Evolutionary conservation across 2,329 filamentous ascomycete genomes (phyloP).

Genomic region (Xenosphaeropsis pyriputrescens): DNA sequence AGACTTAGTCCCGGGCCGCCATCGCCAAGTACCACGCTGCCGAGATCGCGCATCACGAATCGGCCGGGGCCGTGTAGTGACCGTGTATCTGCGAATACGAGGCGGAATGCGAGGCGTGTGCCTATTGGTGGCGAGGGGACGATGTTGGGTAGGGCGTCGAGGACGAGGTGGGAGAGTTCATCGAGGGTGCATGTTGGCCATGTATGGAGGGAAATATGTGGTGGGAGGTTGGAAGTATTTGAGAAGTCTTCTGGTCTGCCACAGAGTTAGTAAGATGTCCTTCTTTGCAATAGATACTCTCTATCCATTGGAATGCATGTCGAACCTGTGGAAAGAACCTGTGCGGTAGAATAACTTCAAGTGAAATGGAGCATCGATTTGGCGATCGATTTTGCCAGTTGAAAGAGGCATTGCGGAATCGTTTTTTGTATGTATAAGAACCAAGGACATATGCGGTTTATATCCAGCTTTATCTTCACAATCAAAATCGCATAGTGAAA

Average conservation of each 20-base stretch:
- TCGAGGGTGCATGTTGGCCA: slow-evolving; percentile 69
- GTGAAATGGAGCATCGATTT: slow-evolving; percentile 66
- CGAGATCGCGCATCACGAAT: slow-evolving; percentile 69
- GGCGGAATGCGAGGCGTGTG: slow-evolving; percentile 73
- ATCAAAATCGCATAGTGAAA: too few relatives aligned
- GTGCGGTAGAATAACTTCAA: slow-evolving; percentile 73
- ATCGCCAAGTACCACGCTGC: slow-evolving; percentile 64
- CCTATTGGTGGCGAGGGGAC: slow-evolving; percentile 65
- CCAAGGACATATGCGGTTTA: too few relatives aligned
- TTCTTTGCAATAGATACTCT: background rate
- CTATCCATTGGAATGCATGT: slow-evolving; percentile 12
- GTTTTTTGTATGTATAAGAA: background rate
- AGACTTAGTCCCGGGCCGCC: slow-evolving; percentile 27
- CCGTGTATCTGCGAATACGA: slow-evolving; percentile 61
- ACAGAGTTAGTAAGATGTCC: background rate
- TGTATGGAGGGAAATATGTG: slow-evolving; percentile 70
- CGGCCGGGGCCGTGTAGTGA: slow-evolving; percentile 27
- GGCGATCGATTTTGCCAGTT: slow-evolving; percentile 42
- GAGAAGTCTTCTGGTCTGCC: slow-evolving; percentile 56
- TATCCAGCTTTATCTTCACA: too few relatives aligned
- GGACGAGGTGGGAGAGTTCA: slow-evolving; percentile 68
- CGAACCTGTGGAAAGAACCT: slow-evolving; percentile 55
- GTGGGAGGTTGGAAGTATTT: slow-evolving; percentile 37
- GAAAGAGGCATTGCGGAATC: slow-evolving; percentile 16
- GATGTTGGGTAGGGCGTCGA: slow-evolving; percentile 49